Evolutionary conservation across 352 stramenopile species (phyloP).

Genomic region (Globisporangium barbulae): DNA sequence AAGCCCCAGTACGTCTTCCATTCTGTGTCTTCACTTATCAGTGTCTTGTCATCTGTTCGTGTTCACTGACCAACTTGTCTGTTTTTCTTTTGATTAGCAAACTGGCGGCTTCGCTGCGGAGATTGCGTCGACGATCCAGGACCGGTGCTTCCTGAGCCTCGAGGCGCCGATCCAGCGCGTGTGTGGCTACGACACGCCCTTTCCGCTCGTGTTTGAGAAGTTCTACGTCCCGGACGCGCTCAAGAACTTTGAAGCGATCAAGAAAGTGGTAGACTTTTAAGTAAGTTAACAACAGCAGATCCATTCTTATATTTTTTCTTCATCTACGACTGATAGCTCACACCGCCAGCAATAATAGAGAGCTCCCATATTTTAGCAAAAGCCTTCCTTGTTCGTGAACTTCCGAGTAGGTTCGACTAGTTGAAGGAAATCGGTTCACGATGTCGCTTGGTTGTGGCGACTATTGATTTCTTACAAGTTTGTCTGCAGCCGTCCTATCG

Average conservation of each 20-base stretch:
- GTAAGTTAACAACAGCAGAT: neutral
- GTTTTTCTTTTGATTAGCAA: slow-evolving; percentile 36
- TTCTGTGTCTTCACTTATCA: neutral
- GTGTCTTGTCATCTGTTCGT: slow-evolving; percentile 5
- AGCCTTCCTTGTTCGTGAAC: neutral
- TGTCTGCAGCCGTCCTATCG: slow-evolving; percentile 2
- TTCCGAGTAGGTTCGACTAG: neutral
- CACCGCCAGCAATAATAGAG: slow-evolving; percentile 1
- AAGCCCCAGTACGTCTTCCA: slow-evolving; percentile 86
- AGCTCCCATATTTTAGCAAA: neutral
- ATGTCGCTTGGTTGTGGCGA: neutral
- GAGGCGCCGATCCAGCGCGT: slow-evolving; percentile 94
- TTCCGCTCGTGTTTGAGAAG: slow-evolving; percentile 97
- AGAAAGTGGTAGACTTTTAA: slow-evolving; percentile 89
- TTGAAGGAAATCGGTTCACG: neutral
- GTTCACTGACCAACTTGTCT: slow-evolving; percentile 3
- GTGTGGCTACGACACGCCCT: slow-evolving; percentile 96
- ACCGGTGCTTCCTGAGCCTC: slow-evolving; percentile 94
- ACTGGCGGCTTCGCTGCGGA: slow-evolving; percentile 95
- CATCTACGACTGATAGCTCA: neutral
- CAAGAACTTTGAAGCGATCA: slow-evolving; percentile 96
- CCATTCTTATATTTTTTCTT: neutral
- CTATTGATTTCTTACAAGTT: slow-evolving; percentile 1
- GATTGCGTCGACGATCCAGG: slow-evolving; percentile 92
- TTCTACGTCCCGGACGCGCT: slow-evolving; percentile 92